phyloP scores from a whole-genome alignment of 768 basidiomycete genomes.

The Kwoniella newhampshirensis region DNA sequence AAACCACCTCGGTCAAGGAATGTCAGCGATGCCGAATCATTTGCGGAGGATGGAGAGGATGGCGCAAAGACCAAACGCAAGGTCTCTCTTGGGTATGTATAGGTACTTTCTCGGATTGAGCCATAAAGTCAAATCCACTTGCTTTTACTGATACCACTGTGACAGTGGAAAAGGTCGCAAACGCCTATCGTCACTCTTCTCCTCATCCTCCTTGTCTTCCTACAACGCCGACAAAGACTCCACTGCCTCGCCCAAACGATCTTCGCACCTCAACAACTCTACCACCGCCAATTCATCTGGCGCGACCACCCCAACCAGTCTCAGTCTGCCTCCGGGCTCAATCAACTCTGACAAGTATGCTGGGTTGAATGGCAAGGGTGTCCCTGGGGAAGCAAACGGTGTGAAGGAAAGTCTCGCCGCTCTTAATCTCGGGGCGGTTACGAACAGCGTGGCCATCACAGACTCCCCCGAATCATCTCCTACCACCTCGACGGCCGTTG shows the following conservation, averaged over 20 bases:
- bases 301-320: constrained; percentile 27
- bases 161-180: constrained; percentile 34
- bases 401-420: constrained; percentile 1
- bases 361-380: constrained; percentile 17
- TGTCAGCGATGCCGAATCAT: constrained; percentile 27
- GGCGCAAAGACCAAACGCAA: constrained; percentile 20
- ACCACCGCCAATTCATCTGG: constrained; percentile 29
- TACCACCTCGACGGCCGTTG: constrained; percentile 10
- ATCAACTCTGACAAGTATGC: constrained; percentile 1
- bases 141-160: background rate
- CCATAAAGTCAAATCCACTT: background rate
- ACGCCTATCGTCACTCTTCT: constrained; percentile 46
- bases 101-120: background rate
- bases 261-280: constrained; percentile 22
- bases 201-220: constrained; percentile 38
- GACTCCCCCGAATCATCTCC: constrained; percentile 28
- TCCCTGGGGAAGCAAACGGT: background rate
- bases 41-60: constrained; percentile 13
- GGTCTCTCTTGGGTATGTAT: constrained; percentile 25
- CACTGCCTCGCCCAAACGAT: constrained; percentile 13
- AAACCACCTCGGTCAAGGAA: constrained; percentile 34
- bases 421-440: constrained; percentile 9
- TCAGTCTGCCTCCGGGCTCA: background rate
- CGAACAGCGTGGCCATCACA: constrained; percentile 10
- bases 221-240: constrained; percentile 13